Percentiles rank a stretch among this genome's conserved stretches.
phyloP scores from a whole-genome alignment of 164 flowering plant species.

The Annona cherimola region DNA sequence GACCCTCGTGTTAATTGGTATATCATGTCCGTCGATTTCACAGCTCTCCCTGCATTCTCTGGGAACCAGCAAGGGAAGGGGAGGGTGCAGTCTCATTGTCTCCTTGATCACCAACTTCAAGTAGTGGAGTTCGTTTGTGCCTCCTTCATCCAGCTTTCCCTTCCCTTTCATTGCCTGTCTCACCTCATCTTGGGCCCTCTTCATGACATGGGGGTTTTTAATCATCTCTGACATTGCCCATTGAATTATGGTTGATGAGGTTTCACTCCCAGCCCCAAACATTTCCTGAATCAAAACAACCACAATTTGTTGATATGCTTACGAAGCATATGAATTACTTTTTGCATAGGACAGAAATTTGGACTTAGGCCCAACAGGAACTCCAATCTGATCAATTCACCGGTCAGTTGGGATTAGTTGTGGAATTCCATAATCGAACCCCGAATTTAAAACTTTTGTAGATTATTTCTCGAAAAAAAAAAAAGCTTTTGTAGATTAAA shows the following conservation, averaged over 20 bases:
- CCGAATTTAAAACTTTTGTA: too few species aligned
- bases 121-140: not conserved
- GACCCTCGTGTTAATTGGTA: slow-evolving; percentile 27
- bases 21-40: slow-evolving; percentile 20
- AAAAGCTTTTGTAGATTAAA: too few species aligned
- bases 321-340: too few species aligned
- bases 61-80: slow-evolving; percentile 26
- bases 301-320: too few species aligned
- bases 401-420: too few species aligned
- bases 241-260: not conserved
- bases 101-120: slow-evolving; percentile 16
- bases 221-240: slow-evolving; percentile 6
- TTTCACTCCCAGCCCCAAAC: slow-evolving; percentile 4
- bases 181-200: slow-evolving; percentile 5
- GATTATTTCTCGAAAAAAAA: too few species aligned
- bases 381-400: too few species aligned
- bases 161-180: not conserved
- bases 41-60: slow-evolving; percentile 23
- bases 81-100: slow-evolving; percentile 36
- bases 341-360: too few species aligned
- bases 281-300: slow-evolving; percentile 1
- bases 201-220: slow-evolving; percentile 3
- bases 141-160: slow-evolving; percentile 5
- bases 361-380: too few species aligned
- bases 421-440: too few species aligned